A percentile compares a stretch with the other conserved stretches of the same genome.
Conservation (phyloP, 2,329 filamentous ascomycete species). For the Calonectria pseudoturangicola region DNA sequence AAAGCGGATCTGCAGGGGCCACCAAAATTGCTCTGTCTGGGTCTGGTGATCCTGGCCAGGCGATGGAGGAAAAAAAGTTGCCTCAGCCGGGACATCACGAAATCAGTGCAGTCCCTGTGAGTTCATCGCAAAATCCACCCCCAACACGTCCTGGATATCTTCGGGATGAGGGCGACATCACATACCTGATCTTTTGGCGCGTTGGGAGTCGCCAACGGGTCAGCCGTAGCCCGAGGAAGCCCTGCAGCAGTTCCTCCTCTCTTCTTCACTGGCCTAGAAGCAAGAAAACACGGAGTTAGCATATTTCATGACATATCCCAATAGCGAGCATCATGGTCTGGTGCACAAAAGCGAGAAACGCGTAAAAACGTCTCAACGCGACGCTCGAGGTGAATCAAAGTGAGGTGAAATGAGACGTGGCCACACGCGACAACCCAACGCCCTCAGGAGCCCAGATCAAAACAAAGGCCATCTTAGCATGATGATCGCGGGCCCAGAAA, state of each 20-base stretch:
- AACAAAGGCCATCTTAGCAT: not conserved
- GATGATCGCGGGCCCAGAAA: not conserved
- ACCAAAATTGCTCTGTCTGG: conserved; percentile 51
- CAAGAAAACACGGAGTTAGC: conserved; percentile 53
- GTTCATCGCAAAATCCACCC: conserved; percentile 11
- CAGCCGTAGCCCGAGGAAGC: conserved; percentile 78
- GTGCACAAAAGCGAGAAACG: not conserved
- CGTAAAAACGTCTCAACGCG: conserved; percentile 21
- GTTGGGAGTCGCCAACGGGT: conserved; percentile 77
- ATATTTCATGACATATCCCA: conserved; percentile 13
- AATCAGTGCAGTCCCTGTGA: conserved; percentile 33
- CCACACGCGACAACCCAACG: conserved; percentile 41
- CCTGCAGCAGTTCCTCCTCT: conserved; percentile 81
- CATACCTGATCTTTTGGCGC: conserved; percentile 71
- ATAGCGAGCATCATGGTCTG: not conserved
- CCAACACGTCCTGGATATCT: conserved; percentile 11
- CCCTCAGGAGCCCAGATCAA: conserved; percentile 7
- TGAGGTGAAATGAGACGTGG: conserved; percentile 41
- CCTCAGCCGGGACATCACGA: conserved; percentile 42
- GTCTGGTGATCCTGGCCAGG: conserved; percentile 46
- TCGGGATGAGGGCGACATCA: not conserved
- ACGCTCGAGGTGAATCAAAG: conserved; percentile 18
- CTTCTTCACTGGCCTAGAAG: conserved; percentile 81
- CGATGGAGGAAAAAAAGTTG: conserved; percentile 44
- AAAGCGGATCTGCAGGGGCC: conserved; percentile 54